These are phyloP conservation scores for Claviceps lovelessii DNA, from an alignment of 2,329 filamentous ascomycete species.

Conservation along the genomic window DNA sequence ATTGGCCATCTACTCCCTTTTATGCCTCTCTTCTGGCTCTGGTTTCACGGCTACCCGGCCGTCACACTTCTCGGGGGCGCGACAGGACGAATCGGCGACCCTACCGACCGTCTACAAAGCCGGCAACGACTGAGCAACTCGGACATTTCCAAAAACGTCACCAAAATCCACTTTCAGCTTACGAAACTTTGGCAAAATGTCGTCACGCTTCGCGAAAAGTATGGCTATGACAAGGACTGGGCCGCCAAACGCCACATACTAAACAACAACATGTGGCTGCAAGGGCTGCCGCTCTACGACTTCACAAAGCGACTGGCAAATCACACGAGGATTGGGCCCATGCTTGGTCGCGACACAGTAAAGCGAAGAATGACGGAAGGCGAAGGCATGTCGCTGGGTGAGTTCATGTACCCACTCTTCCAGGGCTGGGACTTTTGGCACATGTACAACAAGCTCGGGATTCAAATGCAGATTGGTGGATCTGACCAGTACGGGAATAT, in stretches of 20 bases:
- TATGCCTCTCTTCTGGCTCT: conserved; percentile 77
- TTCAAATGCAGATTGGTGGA: conserved; percentile 83
- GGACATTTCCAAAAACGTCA: conserved; percentile 47
- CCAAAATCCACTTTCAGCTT: conserved; percentile 55
- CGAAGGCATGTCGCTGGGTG: conserved; percentile 85
- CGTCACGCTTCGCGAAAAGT: conserved; percentile 46
- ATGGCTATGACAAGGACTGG: conserved; percentile 49
- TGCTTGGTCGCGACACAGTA: conserved; percentile 84
- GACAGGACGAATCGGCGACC: conserved; percentile 67
- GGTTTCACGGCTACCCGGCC: conserved; percentile 56
- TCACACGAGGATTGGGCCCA: conserved; percentile 63
- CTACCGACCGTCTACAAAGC: conserved; percentile 51
- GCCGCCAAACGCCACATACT: conserved; percentile 52
- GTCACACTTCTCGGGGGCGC: conserved; percentile 58
- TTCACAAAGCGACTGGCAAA: conserved; percentile 61
- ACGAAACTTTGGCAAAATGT: conserved; percentile 63
- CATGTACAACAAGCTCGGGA: conserved; percentile 50
- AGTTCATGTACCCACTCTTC: conserved; percentile 84
- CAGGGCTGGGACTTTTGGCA: conserved; percentile 97
- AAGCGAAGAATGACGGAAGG: conserved; percentile 72
- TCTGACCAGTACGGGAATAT: conserved; percentile 97
- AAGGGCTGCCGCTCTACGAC: conserved; percentile 55
- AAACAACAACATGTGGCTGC: conserved; percentile 80
- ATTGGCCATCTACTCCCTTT: conserved; percentile 67
- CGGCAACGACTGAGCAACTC: conserved; percentile 38